Evolutionary conservation across 805 yeast species (phyloP), one percentile per base, ranked within the genome.

Genomic region (Barnettozyma salicaria): DNA sequence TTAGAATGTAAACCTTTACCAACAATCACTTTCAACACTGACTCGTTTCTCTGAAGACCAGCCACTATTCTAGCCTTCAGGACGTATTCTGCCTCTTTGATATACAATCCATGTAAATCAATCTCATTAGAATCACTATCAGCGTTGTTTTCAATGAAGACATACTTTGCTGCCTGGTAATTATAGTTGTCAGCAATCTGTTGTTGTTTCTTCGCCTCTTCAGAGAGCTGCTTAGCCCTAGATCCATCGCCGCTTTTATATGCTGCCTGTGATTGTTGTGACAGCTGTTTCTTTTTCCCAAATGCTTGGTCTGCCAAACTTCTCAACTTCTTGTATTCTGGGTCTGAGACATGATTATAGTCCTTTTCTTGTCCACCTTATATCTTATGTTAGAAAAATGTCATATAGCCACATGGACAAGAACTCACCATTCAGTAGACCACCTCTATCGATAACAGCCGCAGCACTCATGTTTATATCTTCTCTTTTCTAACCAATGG

Each of bases 1-100:
- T 71, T 68, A 1, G 96, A 85, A 57, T 89, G 97, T 28, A 77
- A 55, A 7, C 97, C 97, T 60, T 90, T 90, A 8, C 97, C 97
- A 8, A 88, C 97, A 57, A 90, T 89, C 16, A 87, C 92, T 45
- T 77, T 74, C 30, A 90, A 63, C 34, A 72, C 74, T 3, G 71
- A 59, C 53, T 85, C 92, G 37, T 73, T 65, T 18, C 75, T 64
- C 26, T 54, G 53, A 12, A 76, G 68, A 37, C 79, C 86, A 19
- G 76, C 77, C n/a, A 70, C 68, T 33, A 90, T 72, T 40, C 97
- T 70, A 42, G 73, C 76, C 48, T 80, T 84, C 46, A 90, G 66
- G 34, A 82, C 75, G 55, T 76, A 81, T 43, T 76, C 75, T 7
- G 97, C 96, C 62, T 90, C 98, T 56, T 79, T 81, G 14, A 90